A percentile compares a stretch with the other conserved stretches of the same genome.
These are phyloP conservation scores for Pelargonium myrrhifolium DNA, from an alignment of 441 rosid species.

Conservation along the genomic window DNA sequence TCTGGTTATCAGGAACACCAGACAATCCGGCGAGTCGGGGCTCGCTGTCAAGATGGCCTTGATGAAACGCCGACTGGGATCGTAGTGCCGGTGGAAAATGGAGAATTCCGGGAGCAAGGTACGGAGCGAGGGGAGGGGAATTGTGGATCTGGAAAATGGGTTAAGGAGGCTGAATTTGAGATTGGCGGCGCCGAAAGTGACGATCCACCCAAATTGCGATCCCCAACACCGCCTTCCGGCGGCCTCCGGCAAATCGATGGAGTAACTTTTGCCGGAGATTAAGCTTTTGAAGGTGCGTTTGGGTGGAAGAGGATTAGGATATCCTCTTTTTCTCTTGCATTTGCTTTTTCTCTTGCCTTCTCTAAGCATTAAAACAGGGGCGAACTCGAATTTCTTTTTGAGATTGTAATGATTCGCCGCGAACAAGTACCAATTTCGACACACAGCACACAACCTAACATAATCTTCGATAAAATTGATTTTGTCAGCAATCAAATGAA, in stretches of 20 bases:
- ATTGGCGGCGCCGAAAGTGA: background rate
- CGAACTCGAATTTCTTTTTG: background rate
- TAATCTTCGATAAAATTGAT: background rate
- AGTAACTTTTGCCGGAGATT: background rate
- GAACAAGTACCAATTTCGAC: background rate
- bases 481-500: background rate
- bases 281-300: background rate
- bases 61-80: background rate
- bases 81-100: background rate
- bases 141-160: background rate
- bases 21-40: background rate
- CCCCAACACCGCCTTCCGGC: background rate
- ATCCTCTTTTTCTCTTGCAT: background rate
- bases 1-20: background rate
- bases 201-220: background rate
- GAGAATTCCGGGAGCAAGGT: background rate
- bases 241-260: background rate
- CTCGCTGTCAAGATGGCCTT: background rate
- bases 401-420: background rate
- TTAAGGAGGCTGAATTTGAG: background rate
- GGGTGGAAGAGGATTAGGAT: background rate
- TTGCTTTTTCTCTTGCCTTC: background rate
- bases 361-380: background rate
- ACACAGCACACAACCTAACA: background rate
- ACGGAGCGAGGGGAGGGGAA: background rate